Percentiles rank a stretch among this genome's conserved stretches.
Conservation (phyloP, 768 basidiomycete genomes). For the Mycena rebaudengoi region DNA sequence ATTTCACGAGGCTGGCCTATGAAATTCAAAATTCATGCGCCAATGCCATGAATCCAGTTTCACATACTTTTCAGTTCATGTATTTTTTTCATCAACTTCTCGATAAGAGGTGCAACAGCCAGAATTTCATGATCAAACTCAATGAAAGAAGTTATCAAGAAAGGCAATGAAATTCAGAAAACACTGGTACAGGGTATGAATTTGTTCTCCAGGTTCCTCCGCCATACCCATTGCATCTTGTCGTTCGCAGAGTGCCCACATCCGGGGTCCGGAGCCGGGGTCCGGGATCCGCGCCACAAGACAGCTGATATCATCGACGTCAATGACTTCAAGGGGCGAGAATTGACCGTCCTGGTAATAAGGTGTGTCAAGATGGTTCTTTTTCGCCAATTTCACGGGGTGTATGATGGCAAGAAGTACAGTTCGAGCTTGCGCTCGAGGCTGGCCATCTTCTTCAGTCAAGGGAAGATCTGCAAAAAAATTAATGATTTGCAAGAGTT, state of each 20-base stretch:
- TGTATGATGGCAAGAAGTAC: conserved; percentile 12
- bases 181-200: no score
- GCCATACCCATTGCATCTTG: conserved; percentile 12
- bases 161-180: no score
- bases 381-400: not conserved
- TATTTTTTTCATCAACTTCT: no score
- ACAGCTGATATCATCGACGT: conserved; percentile 21
- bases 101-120: no score
- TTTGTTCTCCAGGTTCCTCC: no score
- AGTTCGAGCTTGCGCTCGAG: not conserved
- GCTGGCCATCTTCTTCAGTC: not conserved
- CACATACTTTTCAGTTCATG: no score
- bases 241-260: conserved; percentile 7
- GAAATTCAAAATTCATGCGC: no score
- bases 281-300: conserved; percentile 17
- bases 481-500: conserved; percentile 7
- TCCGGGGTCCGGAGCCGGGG: not conserved
- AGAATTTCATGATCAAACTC: no score
- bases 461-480: not conserved
- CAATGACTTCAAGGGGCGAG: conserved; percentile 14
- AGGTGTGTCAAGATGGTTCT: not conserved
- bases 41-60: no score
- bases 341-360: conserved; percentile 9
- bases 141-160: no score
- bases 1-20: no score